A percentile compares a stretch with the other conserved stretches of the same genome.
These are phyloP conservation scores for Dimargaris xerosporica DNA, from an alignment of 192 early-diverging fungal genomes.

Conservation along the genomic window DNA sequence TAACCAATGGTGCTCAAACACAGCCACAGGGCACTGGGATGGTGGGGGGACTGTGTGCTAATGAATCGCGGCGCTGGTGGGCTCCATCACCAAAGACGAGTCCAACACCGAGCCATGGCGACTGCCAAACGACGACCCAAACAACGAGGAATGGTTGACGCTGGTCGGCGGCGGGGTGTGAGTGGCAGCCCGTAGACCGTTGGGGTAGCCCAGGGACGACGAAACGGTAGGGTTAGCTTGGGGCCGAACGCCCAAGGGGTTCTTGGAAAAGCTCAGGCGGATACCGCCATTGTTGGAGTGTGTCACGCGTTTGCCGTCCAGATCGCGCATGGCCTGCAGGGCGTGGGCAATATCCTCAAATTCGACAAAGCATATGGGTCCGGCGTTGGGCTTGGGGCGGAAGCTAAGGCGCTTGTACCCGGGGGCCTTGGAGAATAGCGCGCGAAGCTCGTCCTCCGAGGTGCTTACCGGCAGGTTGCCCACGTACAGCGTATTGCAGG, in stretches of 20 bases:
- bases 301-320: conserved; percentile 67
- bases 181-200: background rate
- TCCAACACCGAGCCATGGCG: background rate
- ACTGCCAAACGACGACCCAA: conserved; percentile 9
- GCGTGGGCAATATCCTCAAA: conserved; percentile 91
- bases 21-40: too few species aligned
- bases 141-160: background rate
- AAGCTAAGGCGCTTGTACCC: conserved; percentile 89
- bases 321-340: conserved; percentile 70
- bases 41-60: background rate
- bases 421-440: conserved; percentile 58
- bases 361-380: conserved; percentile 99
- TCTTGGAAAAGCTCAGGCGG: conserved; percentile 91
- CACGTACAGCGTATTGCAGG: conserved; percentile 98
- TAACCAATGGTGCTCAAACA: too few species aligned
- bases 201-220: conserved; percentile 12
- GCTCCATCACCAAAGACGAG: background rate
- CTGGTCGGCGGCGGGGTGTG: background rate
- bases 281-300: conserved; percentile 89
- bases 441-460: conserved; percentile 75
- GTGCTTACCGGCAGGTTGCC: conserved; percentile 86
- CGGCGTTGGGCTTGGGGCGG: conserved; percentile 66
- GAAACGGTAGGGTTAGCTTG: conserved; percentile 21
- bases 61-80: conserved; percentile 9
- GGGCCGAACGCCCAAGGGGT: conserved; percentile 79